Evolutionary conservation across 2,329 filamentous ascomycete genomes (phyloP), one percentile per base, ranked within the genome.

Genomic region (Paradendryphiella salina): DNA sequence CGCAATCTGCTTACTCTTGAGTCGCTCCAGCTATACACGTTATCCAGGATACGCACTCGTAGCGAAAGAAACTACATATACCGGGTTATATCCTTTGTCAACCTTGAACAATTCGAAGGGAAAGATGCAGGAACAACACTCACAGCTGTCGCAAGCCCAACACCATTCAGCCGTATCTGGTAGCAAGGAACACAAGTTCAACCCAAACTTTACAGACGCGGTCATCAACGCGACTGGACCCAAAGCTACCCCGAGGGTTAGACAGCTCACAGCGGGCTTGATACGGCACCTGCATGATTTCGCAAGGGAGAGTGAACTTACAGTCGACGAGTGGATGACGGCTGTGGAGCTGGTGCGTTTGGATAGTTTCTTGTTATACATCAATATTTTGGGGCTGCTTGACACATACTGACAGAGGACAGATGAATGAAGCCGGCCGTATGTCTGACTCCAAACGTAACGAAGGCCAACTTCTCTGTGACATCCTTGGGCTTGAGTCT

Each of bases 201-300:
- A 93, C 73, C 88, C 88, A 59, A 81, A 80, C 74, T 91, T 92
- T 76, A 93, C 89, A 46, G 75, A 85, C 63, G 81, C 85, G 71
- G 86, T 90, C 72, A 79, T 91, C 69, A 82, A 88, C 58, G 80
- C 85, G 59, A 90, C 89, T 77, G 85, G 86, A 38, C 85, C 86
- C 58, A 85, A 88, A 63, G 84, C 84, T 11, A 76, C 80, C 35
- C 82, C 86, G 47, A 80, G 88, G 50, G 80, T 85, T 62, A 80
- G 85, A 52, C 77, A 83, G 61, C 78, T 91, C 61, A 76, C 90
- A 55, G 73, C 79, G 46, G 78, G 82, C 26, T 74, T 90, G 60
- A 85, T 90, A 71, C 79, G 77, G 47, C 87, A 91, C 75, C 78
- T 92, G 48, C 88, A 92, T 77, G 87, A 90, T 73, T 91, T 90